A percentile compares a stretch with the other conserved stretches of the same genome.
phyloP scores from a whole-genome alignment of 345 rosid genomes.

The Linum tenue region DNA sequence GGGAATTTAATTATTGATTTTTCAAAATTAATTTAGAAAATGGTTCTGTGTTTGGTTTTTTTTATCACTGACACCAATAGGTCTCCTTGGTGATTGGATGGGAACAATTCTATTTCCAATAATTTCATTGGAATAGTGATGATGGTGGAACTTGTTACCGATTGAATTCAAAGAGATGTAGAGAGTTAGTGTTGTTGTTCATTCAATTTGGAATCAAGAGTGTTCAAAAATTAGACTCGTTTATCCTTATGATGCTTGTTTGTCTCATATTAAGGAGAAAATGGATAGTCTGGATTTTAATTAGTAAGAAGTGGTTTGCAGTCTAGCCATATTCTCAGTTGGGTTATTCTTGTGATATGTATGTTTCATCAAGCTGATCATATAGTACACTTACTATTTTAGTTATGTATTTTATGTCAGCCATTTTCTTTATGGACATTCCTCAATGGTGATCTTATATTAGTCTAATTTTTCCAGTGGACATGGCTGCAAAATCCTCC shows the following conservation, averaged over 20 bases:
- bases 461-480: constrained; percentile 14
- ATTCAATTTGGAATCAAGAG: neutral
- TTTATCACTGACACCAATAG: neutral
- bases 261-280: too few species aligned
- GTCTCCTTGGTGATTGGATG: neutral
- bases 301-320: too few species aligned
- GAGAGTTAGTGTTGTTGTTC: neutral
- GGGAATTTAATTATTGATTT: neutral
- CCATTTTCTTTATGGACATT: constrained; percentile 10
- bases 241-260: neutral
- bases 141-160: neutral
- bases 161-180: too few species aligned
- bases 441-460: constrained; percentile 12
- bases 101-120: neutral
- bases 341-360: constrained; percentile 4
- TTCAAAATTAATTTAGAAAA: neutral
- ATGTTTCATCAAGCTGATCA: neutral
- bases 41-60: constrained; percentile 7
- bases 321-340: neutral
- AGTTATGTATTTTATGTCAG: constrained; percentile 2
- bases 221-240: too few species aligned
- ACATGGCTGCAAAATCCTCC: constrained; percentile 15
- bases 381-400: constrained; percentile 11
- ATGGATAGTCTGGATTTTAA: neutral
- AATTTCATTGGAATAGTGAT: neutral